Percentiles rank a stretch among this genome's conserved stretches.
Evolutionary conservation across 2,329 filamentous ascomycete species (phyloP).

Genomic region (Curvularia verruculosa): DNA sequence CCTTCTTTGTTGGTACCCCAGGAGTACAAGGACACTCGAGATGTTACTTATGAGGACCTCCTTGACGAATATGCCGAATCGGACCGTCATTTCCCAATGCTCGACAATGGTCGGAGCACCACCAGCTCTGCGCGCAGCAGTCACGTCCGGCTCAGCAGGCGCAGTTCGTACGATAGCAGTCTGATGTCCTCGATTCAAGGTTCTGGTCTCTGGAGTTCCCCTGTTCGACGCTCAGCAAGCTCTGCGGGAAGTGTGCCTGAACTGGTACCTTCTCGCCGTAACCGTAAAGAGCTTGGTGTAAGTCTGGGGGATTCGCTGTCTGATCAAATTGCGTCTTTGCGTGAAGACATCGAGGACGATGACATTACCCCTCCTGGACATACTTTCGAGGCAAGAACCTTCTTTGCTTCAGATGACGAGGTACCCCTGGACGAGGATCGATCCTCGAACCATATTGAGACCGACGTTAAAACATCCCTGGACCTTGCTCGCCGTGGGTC

Average conservation of each 20-base stretch:
- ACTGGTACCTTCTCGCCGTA: constrained; percentile 44
- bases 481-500: constrained; percentile 38
- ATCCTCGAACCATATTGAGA: constrained; percentile 20
- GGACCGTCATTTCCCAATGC: constrained; percentile 56
- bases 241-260: constrained; percentile 49
- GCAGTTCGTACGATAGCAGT: constrained; percentile 63
- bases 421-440: constrained; percentile 11
- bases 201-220: constrained; percentile 44
- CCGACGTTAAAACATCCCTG: constrained; percentile 33
- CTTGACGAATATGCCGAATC: constrained; percentile 53
- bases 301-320: constrained; percentile 41
- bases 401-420: constrained; percentile 39
- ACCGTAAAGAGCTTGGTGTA: constrained; percentile 37
- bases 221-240: constrained; percentile 45
- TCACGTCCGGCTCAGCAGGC: constrained; percentile 60
- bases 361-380: constrained; percentile 40
- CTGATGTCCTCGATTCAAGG: constrained; percentile 52
- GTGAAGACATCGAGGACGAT: constrained; percentile 39
- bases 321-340: constrained; percentile 41
- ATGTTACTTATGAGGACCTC: constrained; percentile 48
- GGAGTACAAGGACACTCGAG: constrained; percentile 44
- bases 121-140: constrained; percentile 56
- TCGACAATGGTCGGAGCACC: constrained; percentile 47
- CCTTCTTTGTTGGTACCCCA: constrained; percentile 45
- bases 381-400: constrained; percentile 31